Percentiles rank a stretch among this genome's conserved stretches.
phyloP scores from a whole-genome alignment of 306 rosid genomes.

The Cucurbita argyrosperma region DNA sequence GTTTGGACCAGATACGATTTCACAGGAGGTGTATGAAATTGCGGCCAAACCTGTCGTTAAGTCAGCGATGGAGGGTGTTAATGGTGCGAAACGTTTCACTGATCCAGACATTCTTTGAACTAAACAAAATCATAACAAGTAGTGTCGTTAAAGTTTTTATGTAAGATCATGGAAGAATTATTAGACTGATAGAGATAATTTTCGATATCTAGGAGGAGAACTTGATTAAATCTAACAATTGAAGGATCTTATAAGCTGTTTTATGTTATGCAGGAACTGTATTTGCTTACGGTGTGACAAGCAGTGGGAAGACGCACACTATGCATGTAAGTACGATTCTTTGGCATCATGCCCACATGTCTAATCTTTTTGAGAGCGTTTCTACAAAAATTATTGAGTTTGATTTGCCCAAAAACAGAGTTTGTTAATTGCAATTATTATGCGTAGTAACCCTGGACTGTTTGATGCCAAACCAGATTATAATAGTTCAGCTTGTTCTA shows the following conservation, averaged over 20 bases:
- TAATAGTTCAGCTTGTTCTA: background rate
- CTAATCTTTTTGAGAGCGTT: constrained; percentile 3
- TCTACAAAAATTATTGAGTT: background rate
- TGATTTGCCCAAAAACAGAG: background rate
- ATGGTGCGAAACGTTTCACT: constrained; percentile 35
- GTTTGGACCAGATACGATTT: constrained; percentile 70
- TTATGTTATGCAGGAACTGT: constrained; percentile 64
- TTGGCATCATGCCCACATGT: background rate
- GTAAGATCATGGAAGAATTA: background rate
- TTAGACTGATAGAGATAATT: background rate
- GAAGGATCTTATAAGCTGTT: background rate
- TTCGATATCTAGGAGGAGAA: background rate
- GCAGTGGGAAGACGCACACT: constrained; percentile 99
- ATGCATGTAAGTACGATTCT: constrained; percentile 76
- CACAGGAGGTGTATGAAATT: constrained; percentile 86
- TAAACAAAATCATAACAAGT: background rate
- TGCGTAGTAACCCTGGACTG: background rate
- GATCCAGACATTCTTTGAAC: background rate
- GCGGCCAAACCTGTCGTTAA: constrained; percentile 95
- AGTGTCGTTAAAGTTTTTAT: background rate
- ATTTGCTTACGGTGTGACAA: constrained; percentile 97
- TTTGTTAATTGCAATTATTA: background rate
- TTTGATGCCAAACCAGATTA: background rate
- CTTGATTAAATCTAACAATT: background rate
- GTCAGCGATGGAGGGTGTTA: constrained; percentile 98